Evolutionary conservation across 1,139 yeast species (phyloP).

Genomic region (Yamadazyma conglobata): DNA sequence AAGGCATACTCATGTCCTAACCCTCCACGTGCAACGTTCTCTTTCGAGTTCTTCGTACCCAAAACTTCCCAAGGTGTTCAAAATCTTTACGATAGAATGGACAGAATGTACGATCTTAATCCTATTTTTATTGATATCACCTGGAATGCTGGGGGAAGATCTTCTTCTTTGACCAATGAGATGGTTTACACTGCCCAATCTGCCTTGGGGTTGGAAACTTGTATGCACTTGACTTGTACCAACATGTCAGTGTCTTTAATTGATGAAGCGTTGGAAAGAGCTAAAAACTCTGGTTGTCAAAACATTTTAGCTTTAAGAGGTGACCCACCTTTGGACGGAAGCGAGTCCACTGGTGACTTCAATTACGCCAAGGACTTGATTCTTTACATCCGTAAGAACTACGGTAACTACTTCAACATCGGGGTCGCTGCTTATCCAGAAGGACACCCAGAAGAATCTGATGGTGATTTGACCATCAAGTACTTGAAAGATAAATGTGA

Average conservation of each 20-base stretch:
- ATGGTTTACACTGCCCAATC: slow-evolving; percentile 91
- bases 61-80: slow-evolving; percentile 97
- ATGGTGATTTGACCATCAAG: slow-evolving; percentile 51
- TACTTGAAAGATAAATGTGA: slow-evolving; percentile 84
- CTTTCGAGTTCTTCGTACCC: slow-evolving; percentile 97
- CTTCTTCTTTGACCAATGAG: slow-evolving; percentile 78
- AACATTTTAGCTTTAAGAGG: slow-evolving; percentile 85
- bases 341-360: slow-evolving; percentile 63
- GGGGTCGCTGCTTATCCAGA: slow-evolving; percentile 97
- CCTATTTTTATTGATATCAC: slow-evolving; percentile 94
- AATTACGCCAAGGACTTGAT: slow-evolving; percentile 84
- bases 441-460: slow-evolving; percentile 88
- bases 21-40: slow-evolving; percentile 68
- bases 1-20: slow-evolving; percentile 44
- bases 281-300: slow-evolving; percentile 90
- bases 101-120: slow-evolving; percentile 88
- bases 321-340: slow-evolving; percentile 76
- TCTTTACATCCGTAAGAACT: slow-evolving; percentile 60
- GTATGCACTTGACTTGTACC: slow-evolving; percentile 97
- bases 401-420: slow-evolving; percentile 80
- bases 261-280: slow-evolving; percentile 81
- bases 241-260: slow-evolving; percentile 83
- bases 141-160: slow-evolving; percentile 97
- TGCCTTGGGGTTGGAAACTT: slow-evolving; percentile 91
- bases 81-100: slow-evolving; percentile 94